Base-by-base conservation (phyloP, 148 eudicot species). In the Heliosperma pusillum region DNA sequence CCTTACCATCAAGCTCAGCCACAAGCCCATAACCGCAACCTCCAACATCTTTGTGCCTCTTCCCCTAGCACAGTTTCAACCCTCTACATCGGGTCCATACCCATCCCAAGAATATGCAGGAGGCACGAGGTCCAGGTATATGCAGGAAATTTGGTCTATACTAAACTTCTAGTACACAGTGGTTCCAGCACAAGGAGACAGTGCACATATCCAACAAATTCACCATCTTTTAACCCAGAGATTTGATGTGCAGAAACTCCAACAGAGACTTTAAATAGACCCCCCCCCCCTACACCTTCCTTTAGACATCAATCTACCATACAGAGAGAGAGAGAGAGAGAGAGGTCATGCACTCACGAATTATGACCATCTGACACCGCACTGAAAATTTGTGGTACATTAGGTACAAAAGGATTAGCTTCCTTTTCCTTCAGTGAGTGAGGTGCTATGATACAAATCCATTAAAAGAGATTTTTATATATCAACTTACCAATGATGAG, bases 401-500 rank as follows among this genome's bases (percentile, higher is more conserved):
- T 20, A 59, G 25, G n/a, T 59, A 59, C 25, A 24, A 59, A 59
- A 20, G 27, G 63, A 59, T 58, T 10, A 26, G 13, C 0, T 65
- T 30, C 42, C 12, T 12, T 21, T 20, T 20, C 26, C 42, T 33
- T 66, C 17, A 16, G 3, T 3, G 24, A 69, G 72, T 47, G 29
- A 21, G 30, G 12, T 17, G 57, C 29, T 45, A 45, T 69, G 7
- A 69, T 4, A 69, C n/a, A 66, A 20, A n/a, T 52, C 52, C n/a
- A 2, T 12, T 12, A 21, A 69, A 45, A 50, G 6, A 70, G 30
- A 25, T 25, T 22, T 69, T 2, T 25, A 24, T 25, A 7, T 15
- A 50, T 24, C 36, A 50, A 69, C 73, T 82, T 90, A 95, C 98
- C 97, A 95, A 83, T 69, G 98, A 95, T 56, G 97, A 78, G 42